Conservation (phyloP, 2,329 filamentous ascomycete genomes). For the Penicillium hordei region DNA sequence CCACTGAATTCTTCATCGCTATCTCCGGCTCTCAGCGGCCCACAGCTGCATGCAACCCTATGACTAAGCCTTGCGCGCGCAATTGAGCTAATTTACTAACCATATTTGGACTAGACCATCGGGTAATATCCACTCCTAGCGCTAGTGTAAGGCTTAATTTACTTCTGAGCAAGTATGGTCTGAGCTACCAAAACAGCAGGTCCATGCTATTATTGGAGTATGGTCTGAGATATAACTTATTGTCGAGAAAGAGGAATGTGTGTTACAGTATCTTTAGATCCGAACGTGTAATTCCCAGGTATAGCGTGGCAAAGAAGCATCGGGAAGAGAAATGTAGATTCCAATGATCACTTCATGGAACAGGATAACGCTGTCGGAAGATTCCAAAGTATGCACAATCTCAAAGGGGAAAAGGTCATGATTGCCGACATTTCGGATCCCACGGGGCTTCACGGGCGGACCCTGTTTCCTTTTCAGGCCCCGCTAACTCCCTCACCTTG, state of each 20-base stretch:
- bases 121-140: background rate
- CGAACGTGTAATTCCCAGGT: no score
- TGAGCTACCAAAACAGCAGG: background rate
- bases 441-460: background rate
- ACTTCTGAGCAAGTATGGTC: background rate
- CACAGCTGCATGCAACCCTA: background rate
- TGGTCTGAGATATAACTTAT: background rate
- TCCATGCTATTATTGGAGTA: background rate
- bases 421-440: background rate
- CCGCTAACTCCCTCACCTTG: constrained; percentile 2
- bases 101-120: background rate
- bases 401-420: background rate
- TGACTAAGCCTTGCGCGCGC: constrained; percentile 1
- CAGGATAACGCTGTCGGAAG: background rate
- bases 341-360: background rate
- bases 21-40: background rate
- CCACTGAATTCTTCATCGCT: background rate
- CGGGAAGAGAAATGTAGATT: background rate
- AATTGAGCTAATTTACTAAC: constrained; percentile 12
- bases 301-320: background rate
- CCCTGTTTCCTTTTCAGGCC: background rate
- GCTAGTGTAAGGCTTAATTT: constrained; percentile 1
- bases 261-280: accelerated
- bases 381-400: background rate
- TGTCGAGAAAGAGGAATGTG: no score